phyloP scores from a whole-genome alignment of 768 basidiomycete genomes.

The Xerocomus spinulosus region DNA sequence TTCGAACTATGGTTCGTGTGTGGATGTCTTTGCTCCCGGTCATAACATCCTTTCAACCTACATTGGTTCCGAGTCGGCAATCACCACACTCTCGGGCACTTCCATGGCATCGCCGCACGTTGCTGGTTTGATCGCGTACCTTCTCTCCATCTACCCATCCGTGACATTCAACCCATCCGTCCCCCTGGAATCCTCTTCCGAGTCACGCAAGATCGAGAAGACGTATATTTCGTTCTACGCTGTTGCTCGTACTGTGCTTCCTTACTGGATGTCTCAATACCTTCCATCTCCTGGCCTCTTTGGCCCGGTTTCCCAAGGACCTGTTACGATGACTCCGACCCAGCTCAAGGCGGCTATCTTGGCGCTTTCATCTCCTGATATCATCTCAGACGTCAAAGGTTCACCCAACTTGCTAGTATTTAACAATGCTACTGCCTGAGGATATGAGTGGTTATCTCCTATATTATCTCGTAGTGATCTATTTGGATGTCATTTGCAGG shows the following conservation, averaged over 20 bases:
- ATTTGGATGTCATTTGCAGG: background rate
- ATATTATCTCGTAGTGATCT: slow-evolving; percentile 5
- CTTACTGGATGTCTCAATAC: slow-evolving; percentile 53
- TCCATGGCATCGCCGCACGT: slow-evolving; percentile 95
- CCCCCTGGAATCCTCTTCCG: slow-evolving; percentile 34
- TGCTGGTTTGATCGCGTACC: slow-evolving; percentile 87
- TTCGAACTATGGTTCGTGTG: slow-evolving; percentile 88
- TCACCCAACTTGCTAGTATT: slow-evolving; percentile 73
- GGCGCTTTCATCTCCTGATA: slow-evolving; percentile 48
- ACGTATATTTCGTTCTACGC: slow-evolving; percentile 48
- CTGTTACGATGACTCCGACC: slow-evolving; percentile 50
- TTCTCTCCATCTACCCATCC: slow-evolving; percentile 83
- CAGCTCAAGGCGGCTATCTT: slow-evolving; percentile 77
- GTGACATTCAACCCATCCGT: slow-evolving; percentile 53
- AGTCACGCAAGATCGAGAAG: slow-evolving; percentile 32
- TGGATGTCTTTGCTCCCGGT: slow-evolving; percentile 91
- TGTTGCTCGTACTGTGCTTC: slow-evolving; percentile 50
- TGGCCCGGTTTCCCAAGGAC: slow-evolving; percentile 38
- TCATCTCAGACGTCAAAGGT: slow-evolving; percentile 41
- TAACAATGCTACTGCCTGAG: slow-evolving; percentile 63
- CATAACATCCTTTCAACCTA: slow-evolving; percentile 89
- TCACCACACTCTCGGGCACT: slow-evolving; percentile 79
- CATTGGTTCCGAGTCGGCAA: slow-evolving; percentile 56
- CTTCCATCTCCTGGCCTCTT: slow-evolving; percentile 52
- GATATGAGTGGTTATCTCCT: background rate